A percentile compares a stretch with the other conserved stretches of the same genome.
phyloP scores from a whole-genome alignment of 441 rosid species.

The Macaranga tanarius region DNA sequence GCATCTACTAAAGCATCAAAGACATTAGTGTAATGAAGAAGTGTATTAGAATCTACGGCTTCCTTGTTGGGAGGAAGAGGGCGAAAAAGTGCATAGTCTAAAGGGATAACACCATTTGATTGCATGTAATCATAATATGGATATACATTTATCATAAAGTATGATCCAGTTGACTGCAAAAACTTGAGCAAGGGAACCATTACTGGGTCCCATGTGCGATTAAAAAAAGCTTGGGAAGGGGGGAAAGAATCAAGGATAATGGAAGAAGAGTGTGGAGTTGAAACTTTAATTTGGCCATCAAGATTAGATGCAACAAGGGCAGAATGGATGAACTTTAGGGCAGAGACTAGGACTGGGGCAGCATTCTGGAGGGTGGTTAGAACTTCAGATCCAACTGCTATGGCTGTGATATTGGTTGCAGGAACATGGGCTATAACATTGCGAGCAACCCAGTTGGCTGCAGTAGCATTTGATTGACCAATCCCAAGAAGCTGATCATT shows the following conservation, averaged over 20 bases:
- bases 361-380: constrained; percentile 66
- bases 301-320: constrained; percentile 90
- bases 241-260: constrained; percentile 94
- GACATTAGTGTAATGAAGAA: constrained; percentile 89
- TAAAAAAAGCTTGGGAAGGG: constrained; percentile 97
- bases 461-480: constrained; percentile 93
- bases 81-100: constrained; percentile 87
- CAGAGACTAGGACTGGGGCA: constrained; percentile 74
- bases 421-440: constrained; percentile 85
- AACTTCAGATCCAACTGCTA: constrained; percentile 87
- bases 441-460: constrained; percentile 94
- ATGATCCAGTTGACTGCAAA: constrained; percentile 72
- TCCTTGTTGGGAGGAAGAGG: constrained; percentile 89
- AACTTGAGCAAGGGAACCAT: constrained; percentile 82
- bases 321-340: constrained; percentile 72
- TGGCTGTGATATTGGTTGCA: constrained; percentile 78
- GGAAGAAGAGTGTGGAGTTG: constrained; percentile 79
- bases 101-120: constrained; percentile 65
- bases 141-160: constrained; percentile 81
- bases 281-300: constrained; percentile 76
- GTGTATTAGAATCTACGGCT: constrained; percentile 91
- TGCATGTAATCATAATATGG: constrained; percentile 81
- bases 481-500: constrained; percentile 90
- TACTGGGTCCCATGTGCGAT: constrained; percentile 81
- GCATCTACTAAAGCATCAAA: constrained; percentile 92